Evolutionary conservation across 2,329 filamentous ascomycete genomes (phyloP), one percentile per base, ranked within the genome.

Genomic region (Phyllosticta citribraziliensis): DNA sequence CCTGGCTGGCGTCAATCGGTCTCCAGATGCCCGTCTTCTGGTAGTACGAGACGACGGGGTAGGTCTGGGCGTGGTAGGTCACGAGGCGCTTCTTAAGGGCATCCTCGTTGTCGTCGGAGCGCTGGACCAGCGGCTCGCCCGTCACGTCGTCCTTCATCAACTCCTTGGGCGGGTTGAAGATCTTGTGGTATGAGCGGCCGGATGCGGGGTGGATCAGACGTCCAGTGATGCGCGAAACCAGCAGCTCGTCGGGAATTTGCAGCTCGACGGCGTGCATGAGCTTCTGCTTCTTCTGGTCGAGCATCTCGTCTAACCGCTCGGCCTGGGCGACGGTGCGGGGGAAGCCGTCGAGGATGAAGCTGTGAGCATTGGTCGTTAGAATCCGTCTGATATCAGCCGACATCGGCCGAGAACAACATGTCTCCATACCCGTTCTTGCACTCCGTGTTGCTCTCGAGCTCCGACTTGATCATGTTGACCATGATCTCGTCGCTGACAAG

Each of bases 261-360:
- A 99, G 88, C 82, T 99, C 93, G 63, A 99, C 82, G 65, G 93
- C 94, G 78, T 97, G 92, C 79, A 96, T 90, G 67, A 99, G 87
- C 70, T 86, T 88, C 79, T 95, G 88, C 68, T 87, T 81, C 75
- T 89, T 87, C 66, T 81, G 82, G 58, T 78, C 72, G 66, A 99
- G 88, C 94, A 99, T 99, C 69, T 84, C 82, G 77, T 99, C 94
- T 72, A 99, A 88, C 72, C 92, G 87, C 81, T 97, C 87, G 64
- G 94, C 94, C 78, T 99, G 94, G 63, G 90, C 86, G 58, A 99
- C 93, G 62, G 94, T 99, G 72, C 94, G 90, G 62, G 94, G 94
- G 84, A 99, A 99, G 67, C 94, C 94, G 75, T 99, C 94, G 70
- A 99, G 89, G 73, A 99, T 99, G 82, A 99, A 99, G 69, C 93